Percentiles rank a stretch among this genome's conserved stretches.
These are phyloP conservation scores for Phytophthora citrophthora DNA, from an alignment of 352 stramenopile species.

Conservation along the genomic window DNA sequence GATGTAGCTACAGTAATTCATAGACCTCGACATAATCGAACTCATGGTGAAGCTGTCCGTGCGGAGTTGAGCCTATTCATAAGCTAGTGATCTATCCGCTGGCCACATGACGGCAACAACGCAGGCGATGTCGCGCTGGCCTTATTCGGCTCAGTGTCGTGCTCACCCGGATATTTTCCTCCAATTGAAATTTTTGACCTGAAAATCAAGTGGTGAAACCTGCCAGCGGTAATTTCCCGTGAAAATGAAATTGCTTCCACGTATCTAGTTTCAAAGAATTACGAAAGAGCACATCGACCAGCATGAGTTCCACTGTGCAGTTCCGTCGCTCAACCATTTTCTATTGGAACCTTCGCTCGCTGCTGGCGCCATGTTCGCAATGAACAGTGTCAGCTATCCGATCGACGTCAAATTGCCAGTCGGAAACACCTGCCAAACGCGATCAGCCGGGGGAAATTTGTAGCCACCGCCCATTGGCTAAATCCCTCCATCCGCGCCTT, in stretches of 20 bases:
- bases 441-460: slow-evolving; percentile 22
- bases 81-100: no score
- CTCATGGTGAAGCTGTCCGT: background rate
- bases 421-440: slow-evolving; percentile 21
- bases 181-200: slow-evolving; percentile 22
- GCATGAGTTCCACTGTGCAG: no score
- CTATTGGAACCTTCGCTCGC: slow-evolving; percentile 5
- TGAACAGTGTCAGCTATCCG: no score
- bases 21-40: background rate
- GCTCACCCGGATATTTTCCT: slow-evolving; percentile 28
- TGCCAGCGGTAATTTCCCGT: background rate
- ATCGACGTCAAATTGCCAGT: background rate
- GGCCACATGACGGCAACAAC: background rate
- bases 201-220: slow-evolving; percentile 40
- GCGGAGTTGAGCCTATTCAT: no score
- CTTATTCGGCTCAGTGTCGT: slow-evolving; percentile 13
- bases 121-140: slow-evolving; percentile 12
- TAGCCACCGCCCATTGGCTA: slow-evolving; percentile 12
- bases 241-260: background rate
- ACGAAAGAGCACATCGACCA: no score
- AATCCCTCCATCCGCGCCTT: slow-evolving; percentile 7
- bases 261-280: no score
- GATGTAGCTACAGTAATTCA: background rate
- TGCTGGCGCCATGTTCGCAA: background rate
- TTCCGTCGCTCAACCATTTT: background rate